Conservation (phyloP, 208 protist species). For the Leishmania guyanensis region DNA sequence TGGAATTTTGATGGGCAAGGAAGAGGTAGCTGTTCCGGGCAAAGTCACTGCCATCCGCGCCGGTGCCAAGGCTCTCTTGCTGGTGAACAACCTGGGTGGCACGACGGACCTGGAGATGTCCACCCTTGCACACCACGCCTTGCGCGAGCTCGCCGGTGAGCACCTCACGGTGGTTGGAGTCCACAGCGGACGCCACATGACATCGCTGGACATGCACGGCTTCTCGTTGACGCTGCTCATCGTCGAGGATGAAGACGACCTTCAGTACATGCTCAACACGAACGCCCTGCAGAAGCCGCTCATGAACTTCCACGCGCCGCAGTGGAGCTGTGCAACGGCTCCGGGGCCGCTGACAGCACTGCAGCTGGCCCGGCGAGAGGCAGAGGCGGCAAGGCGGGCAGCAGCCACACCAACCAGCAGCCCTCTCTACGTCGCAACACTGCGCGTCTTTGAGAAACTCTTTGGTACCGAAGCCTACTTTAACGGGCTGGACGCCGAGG, state of each 20-base stretch:
- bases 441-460: constrained; percentile 40
- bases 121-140: constrained; percentile 35
- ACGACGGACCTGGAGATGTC: constrained; percentile 85
- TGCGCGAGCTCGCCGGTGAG: constrained; percentile 33
- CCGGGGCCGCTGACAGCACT: constrained; percentile 43
- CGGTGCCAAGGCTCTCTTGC: constrained; percentile 43
- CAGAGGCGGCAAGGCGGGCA: constrained; percentile 13
- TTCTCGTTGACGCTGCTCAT: constrained; percentile 77
- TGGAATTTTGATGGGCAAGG: constrained; percentile 32
- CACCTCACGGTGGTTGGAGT: constrained; percentile 52
- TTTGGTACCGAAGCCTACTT: constrained; percentile 28
- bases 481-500: constrained; percentile 62
- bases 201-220: constrained; percentile 88
- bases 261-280: constrained; percentile 50
- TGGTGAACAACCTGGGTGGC: constrained; percentile 91
- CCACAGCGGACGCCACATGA: constrained; percentile 80
- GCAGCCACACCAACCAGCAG: not conserved
- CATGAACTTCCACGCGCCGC: constrained; percentile 58
- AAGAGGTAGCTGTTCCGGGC: not conserved
- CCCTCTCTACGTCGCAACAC: constrained; percentile 20
- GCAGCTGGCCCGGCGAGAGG: constrained; percentile 37
- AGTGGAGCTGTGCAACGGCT: constrained; percentile 10
- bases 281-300: constrained; percentile 41
- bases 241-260: constrained; percentile 36
- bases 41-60: constrained; percentile 12